Evolutionary conservation across 148 eudicot species (phyloP), one percentile per base, ranked within the genome.

Genomic region (Camellia japonica): DNA sequence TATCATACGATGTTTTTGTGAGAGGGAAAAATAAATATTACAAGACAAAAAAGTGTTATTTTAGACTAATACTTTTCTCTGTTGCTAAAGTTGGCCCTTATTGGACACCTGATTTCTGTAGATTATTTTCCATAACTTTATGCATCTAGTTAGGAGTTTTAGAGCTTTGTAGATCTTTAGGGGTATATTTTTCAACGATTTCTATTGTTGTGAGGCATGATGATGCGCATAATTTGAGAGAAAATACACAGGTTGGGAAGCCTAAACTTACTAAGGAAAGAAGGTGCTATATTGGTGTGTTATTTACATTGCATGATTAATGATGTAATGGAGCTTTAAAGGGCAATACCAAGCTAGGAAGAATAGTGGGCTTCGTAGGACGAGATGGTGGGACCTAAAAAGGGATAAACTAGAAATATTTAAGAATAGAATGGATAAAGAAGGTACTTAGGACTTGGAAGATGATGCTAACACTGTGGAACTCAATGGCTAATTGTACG

Each of bases 21-120:
- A 23, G 7, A 72, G 74, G 56, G 61, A 52, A 72, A 20, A 20
- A 55, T 8, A 54, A 30, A 43, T 56, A 38, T 30, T 38, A 42
- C 0, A n/a, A 41, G 43, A 59, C 3, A 74, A 74, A 60, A 44
- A 73, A 43, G 16, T 49, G 44, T 7, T 51, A 71, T 30, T 51
- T 52, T 54, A 13, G 62, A 23, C 12, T 54, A 10, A 42, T 73
- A 52, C 19, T 23, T 73, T 13, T 55, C 58, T 11, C 20, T 19
- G 49, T 73, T 73, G 61, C 76, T 73, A 44, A 38, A 73, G 46
- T 7, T 52, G 12, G 44, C 76, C 5, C 9, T 52, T n/a, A 72
- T 54, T 73, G 62, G 62, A 73, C n/a, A 19, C 56, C 38, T 30
- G 38, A 30, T 30, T 30, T 30, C 1, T 30, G 38, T 30, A 30